Percentiles rank a stretch among this genome's conserved stretches.
phyloP scores from a whole-genome alignment of 2,329 filamentous ascomycete species.

The Neonectria neomacrospora region DNA sequence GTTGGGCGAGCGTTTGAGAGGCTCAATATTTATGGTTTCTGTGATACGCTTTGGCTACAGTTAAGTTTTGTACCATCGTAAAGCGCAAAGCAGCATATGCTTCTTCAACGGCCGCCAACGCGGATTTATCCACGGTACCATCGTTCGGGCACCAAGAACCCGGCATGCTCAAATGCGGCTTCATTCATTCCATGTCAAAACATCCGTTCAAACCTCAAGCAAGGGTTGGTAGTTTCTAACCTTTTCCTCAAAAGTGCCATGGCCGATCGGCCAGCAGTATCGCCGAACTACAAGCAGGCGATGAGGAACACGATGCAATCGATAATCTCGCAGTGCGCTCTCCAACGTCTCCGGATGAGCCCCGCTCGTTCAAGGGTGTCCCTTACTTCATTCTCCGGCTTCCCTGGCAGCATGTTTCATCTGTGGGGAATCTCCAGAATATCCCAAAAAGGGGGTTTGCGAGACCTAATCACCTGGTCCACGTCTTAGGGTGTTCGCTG shows the following conservation, averaged over 20 bases:
- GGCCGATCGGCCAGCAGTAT: conserved; percentile 25
- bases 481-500: conserved; percentile 1
- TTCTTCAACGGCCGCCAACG: conserved; percentile 9
- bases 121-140: conserved; percentile 21
- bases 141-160: conserved; percentile 19
- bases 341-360: conserved; percentile 16
- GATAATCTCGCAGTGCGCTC: conserved; percentile 21
- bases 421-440: conserved; percentile 21
- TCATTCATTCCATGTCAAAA: conserved; percentile 17
- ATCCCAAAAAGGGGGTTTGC: conserved; percentile 26
- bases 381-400: conserved; percentile 23
- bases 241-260: conserved; percentile 19
- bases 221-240: conserved; percentile 16
- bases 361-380: conserved; percentile 25
- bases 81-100: background rate
- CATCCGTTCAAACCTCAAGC: conserved; percentile 13
- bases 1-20: conserved; percentile 23
- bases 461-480: conserved; percentile 6
- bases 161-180: conserved; percentile 14
- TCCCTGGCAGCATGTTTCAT: conserved; percentile 36
- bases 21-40: background rate
- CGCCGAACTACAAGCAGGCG: conserved; percentile 19
- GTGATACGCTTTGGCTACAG: conserved; percentile 4
- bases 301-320: conserved; percentile 29
- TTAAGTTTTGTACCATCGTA: conserved; percentile 9